Percentiles rank a stretch among this genome's conserved stretches.
Conservation (phyloP, 805 yeast species). For the Blastobotrys terrestris region DNA sequence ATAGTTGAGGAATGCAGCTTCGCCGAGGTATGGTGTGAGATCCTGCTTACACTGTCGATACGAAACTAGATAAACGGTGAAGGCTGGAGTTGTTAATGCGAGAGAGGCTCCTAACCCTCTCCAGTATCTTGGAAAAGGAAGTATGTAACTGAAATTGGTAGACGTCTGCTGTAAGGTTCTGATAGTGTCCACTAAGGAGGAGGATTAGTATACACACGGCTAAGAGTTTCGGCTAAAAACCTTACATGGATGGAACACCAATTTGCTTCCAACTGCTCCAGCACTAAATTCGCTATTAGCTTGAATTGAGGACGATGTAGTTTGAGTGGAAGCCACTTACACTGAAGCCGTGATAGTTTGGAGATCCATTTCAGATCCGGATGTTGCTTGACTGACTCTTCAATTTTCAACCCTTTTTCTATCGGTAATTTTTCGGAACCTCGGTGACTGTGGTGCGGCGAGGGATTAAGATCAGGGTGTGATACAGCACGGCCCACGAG, state of each 20-base stretch:
- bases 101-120: slow-evolving; percentile 36
- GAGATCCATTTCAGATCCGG: slow-evolving; percentile 25
- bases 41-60: slow-evolving; percentile 33
- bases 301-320: too few relatives aligned
- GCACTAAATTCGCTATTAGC: slow-evolving; percentile 1
- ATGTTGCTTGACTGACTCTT: neutral
- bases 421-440: neutral
- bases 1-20: slow-evolving; percentile 32
- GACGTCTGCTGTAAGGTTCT: slow-evolving; percentile 39
- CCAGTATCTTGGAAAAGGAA: slow-evolving; percentile 36
- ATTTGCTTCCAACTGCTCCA: slow-evolving; percentile 15
- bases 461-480: neutral
- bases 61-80: slow-evolving; percentile 35
- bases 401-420: neutral
- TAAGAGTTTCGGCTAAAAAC: neutral
- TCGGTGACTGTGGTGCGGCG: neutral
- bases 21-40: slow-evolving; percentile 31
- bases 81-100: slow-evolving; percentile 36
- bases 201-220: neutral
- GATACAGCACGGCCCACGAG: neutral
- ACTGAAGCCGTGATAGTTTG: slow-evolving; percentile 35
- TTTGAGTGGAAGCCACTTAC: too few relatives aligned
- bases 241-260: slow-evolving; percentile 17
- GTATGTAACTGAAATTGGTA: slow-evolving; percentile 27
- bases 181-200: slow-evolving; percentile 31